phyloP scores from a whole-genome alignment of 2,329 filamentous ascomycete genomes.

The Penicillium sp. region DNA sequence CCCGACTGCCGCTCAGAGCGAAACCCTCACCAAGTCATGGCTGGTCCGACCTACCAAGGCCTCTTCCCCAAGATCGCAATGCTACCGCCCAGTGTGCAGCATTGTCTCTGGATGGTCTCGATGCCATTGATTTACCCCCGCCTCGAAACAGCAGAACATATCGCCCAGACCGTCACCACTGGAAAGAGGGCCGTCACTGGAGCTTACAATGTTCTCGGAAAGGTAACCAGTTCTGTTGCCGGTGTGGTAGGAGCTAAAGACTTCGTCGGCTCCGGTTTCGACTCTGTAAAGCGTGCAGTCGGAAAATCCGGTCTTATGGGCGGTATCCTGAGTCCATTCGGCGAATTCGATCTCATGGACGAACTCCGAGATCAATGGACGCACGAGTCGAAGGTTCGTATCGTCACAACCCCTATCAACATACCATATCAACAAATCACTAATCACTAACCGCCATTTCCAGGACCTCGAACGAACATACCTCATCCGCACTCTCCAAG shows the following conservation, averaged over 20 bases:
- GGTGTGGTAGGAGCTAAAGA: constrained; percentile 95
- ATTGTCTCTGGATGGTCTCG: constrained; percentile 94
- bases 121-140: constrained; percentile 90
- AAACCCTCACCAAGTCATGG: constrained; percentile 88
- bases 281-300: constrained; percentile 92
- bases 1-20: constrained; percentile 91
- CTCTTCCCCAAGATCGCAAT: constrained; percentile 94
- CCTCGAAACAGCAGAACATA: constrained; percentile 85
- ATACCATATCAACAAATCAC: too few relatives aligned
- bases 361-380: constrained; percentile 98
- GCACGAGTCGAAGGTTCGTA: constrained; percentile 80
- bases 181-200: constrained; percentile 97
- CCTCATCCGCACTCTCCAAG: constrained; percentile 91
- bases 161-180: constrained; percentile 88
- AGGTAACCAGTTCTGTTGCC: constrained; percentile 91
- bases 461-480: constrained; percentile 94
- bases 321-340: constrained; percentile 91
- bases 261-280: constrained; percentile 89
- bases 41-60: constrained; percentile 94
- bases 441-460: too few relatives aligned
- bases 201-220: constrained; percentile 93
- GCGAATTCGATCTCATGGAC: constrained; percentile 91
- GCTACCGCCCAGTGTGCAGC: constrained; percentile 88
- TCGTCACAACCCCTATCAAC: too few relatives aligned
- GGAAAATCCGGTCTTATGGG: constrained; percentile 97